These are phyloP conservation scores for Achaetomium macrosporum DNA, from an alignment of 2,329 filamentous ascomycete species.

Conservation along the genomic window DNA sequence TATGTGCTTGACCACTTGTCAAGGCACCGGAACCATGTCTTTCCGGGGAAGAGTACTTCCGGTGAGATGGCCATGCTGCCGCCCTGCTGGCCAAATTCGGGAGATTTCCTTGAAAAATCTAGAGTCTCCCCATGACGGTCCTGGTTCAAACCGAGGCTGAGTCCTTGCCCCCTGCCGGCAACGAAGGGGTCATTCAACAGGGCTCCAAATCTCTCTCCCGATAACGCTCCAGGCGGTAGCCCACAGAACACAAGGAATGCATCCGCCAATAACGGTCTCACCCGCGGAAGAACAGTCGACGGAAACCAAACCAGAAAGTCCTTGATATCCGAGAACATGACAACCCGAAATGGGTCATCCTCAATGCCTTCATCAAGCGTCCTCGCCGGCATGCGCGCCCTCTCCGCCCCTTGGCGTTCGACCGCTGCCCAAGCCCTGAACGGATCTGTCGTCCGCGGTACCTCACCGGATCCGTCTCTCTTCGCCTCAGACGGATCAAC, in stretches of 20 bases:
- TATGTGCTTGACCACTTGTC: slow-evolving; percentile 22
- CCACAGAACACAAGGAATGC: slow-evolving; percentile 65
- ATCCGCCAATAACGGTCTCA: slow-evolving; percentile 52
- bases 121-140: not conserved
- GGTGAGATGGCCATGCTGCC: slow-evolving; percentile 33
- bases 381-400: slow-evolving; percentile 59
- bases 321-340: slow-evolving; percentile 72
- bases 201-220: slow-evolving; percentile 26
- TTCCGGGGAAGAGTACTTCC: slow-evolving; percentile 49
- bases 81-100: slow-evolving; percentile 30
- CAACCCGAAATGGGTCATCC: slow-evolving; percentile 76
- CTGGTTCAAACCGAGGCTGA: slow-evolving; percentile 21
- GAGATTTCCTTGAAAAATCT: slow-evolving; percentile 16
- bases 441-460: slow-evolving; percentile 35
- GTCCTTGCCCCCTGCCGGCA: slow-evolving; percentile 30
- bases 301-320: slow-evolving; percentile 54
- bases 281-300: slow-evolving; percentile 25
- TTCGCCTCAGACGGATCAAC: slow-evolving; percentile 39
- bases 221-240: slow-evolving; percentile 47
- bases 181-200: slow-evolving; percentile 50
- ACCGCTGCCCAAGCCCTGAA: slow-evolving; percentile 47
- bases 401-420: slow-evolving; percentile 47
- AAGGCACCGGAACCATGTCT: slow-evolving; percentile 42
- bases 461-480: slow-evolving; percentile 17
- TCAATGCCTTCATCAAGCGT: slow-evolving; percentile 68